Base-by-base conservation (phyloP, 139 green algal genomes). In the Auxenochlorella pyrenoidosa region DNA sequence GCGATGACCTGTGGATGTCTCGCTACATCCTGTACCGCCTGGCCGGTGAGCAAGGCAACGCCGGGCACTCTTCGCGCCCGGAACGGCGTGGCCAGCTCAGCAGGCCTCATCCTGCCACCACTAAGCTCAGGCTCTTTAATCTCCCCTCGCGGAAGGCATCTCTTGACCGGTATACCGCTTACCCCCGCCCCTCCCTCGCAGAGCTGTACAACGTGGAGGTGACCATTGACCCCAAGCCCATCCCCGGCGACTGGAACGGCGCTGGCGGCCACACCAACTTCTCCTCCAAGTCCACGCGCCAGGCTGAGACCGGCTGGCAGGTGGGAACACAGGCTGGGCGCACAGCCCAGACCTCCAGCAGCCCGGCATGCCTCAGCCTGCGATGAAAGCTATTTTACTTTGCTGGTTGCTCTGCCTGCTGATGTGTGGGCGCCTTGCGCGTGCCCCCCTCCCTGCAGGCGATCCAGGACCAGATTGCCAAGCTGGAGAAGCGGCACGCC, bases 191-290 rank as follows among this genome's bases (percentile, higher is more conserved):
- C 54, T 22, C 26, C 94, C 75, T 90, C n/a, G 59, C 88, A 58
- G 86, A 99, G 95, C 91, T 97, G 65, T 98, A 94, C 94, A 98
- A 98, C 83, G 94, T 99, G 41, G 91, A 95, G 81, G 93, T 96
- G 40, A 97, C 97, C 19, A 96, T 99, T 84, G 97, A 99, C 92
- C 97, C 97, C 89, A 99, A 99, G 95, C 96, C 96, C 90, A 96
- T 98, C 88, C 97, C 97, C 34, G 96, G 97, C 59, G 97, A 99
- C 95, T 99, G 97, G 97, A 99, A 99, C 92, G 97, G 97, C 79
- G 95, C 96, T 15, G 97, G 97, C 88, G 96, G 96, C 88, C 97
- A 99, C 94, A 92, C 89, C 87, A 99, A 99, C 97, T 99, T 96
- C 96, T 97, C 92, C 89, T 99, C 92, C 86, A 97, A 98, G 72